Conservation (phyloP, 306 rosid genomes). For the Glycyrrhiza uralensis region DNA sequence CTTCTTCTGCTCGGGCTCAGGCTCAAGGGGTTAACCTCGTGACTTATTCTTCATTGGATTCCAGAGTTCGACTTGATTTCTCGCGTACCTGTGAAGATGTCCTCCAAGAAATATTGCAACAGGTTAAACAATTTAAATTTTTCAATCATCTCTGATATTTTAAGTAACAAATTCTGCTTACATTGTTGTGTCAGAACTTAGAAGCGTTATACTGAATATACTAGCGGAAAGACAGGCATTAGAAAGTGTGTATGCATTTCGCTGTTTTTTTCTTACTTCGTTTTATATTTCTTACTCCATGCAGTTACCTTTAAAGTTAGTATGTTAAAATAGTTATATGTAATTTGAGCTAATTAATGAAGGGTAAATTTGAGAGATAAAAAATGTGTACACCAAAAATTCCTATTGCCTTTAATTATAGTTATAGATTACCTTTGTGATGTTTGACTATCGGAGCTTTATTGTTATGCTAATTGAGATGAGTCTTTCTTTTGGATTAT, state of each 20-base stretch:
- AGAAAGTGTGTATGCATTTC: too few relatives aligned
- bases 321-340: too few relatives aligned
- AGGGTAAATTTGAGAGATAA: too few relatives aligned
- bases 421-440: not conserved
- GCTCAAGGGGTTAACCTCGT: not conserved
- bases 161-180: not conserved
- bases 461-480: constrained; percentile 1
- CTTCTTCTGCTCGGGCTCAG: too few relatives aligned
- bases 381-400: too few relatives aligned
- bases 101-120: constrained; percentile 39
- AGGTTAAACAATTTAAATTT: constrained; percentile 38
- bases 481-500: not conserved
- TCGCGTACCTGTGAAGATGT: constrained; percentile 47
- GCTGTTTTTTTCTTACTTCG: too few relatives aligned
- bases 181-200: not conserved
- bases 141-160: not conserved
- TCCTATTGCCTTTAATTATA: too few relatives aligned
- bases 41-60: constrained; percentile 31
- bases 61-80: constrained; percentile 43
- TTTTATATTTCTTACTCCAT: too few relatives aligned
- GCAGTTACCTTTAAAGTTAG: too few relatives aligned
- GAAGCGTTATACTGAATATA: too few relatives aligned
- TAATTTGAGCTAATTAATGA: too few relatives aligned
- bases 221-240: too few relatives aligned
- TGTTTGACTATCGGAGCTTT: not conserved